These are phyloP conservation scores for Hypoxylon crocopeplum DNA, from an alignment of 495 filamentous ascomycete species.

Conservation along the genomic window DNA sequence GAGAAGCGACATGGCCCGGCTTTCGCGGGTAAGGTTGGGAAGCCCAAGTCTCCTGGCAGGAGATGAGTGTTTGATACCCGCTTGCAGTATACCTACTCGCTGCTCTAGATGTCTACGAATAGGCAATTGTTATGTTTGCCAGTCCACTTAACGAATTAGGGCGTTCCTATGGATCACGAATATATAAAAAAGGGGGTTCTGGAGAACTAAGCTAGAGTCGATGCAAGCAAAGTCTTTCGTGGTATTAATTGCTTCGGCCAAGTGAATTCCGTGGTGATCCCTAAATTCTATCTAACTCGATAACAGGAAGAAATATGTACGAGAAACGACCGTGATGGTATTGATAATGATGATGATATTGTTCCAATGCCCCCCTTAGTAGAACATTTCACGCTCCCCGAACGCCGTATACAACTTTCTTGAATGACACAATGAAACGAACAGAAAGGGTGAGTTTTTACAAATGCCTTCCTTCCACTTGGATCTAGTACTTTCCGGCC, in stretches of 20 bases:
- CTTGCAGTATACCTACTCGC: constrained; percentile 13
- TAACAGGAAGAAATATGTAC: constrained; percentile 28
- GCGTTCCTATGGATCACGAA: constrained; percentile 21
- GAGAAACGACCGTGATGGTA: constrained; percentile 28
- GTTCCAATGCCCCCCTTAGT: constrained; percentile 12
- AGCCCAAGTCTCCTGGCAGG: constrained; percentile 44
- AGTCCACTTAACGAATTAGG: neutral
- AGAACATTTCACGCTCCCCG: constrained; percentile 18
- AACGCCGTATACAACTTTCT: constrained; percentile 22
- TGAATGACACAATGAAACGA: neutral
- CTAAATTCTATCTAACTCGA: neutral
- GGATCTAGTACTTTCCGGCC: too few relatives aligned
- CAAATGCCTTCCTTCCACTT: too few relatives aligned
- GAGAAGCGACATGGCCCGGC: constrained; percentile 51
- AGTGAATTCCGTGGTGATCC: too few relatives aligned
- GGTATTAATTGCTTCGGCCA: constrained; percentile 2
- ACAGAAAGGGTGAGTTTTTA: too few relatives aligned
- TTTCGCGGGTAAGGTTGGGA: constrained; percentile 46
- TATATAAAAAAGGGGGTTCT: too few relatives aligned
- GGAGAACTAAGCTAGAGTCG: too few relatives aligned
- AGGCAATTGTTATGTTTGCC: constrained; percentile 1
- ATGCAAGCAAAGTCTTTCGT: constrained; percentile 4
- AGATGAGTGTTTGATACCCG: constrained; percentile 43
- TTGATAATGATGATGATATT: neutral
- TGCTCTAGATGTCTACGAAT: constrained; percentile 9